Conservation (phyloP, 306 rosid genomes). For the Castanea crenata region DNA sequence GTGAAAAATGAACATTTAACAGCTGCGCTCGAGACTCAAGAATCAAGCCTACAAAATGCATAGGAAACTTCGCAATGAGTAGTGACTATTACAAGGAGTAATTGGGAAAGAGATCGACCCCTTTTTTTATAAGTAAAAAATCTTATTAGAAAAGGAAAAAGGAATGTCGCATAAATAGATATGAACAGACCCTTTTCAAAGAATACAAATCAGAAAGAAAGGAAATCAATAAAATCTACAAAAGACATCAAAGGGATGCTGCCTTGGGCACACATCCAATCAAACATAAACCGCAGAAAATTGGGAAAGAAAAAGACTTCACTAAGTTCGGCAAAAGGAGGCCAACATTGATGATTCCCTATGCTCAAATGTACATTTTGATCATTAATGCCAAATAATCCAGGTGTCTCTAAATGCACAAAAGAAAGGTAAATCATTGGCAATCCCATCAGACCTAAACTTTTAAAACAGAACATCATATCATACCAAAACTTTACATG, state of each 20-base stretch:
- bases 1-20: not conserved
- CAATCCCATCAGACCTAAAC: not conserved
- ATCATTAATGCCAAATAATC: not conserved
- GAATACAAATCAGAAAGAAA: no score
- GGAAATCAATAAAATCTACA: no score
- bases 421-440: not conserved
- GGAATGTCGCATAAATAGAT: no score
- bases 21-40: not conserved
- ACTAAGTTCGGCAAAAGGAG: not conserved
- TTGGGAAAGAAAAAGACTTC: not conserved
- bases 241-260: no score
- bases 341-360: not conserved
- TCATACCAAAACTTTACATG: not conserved
- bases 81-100: not conserved
- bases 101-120: no score
- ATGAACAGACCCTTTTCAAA: no score
- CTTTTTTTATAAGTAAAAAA: no score
- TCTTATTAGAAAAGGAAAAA: no score
- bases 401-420: not conserved
- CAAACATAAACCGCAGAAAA: no score
- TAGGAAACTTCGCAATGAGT: not conserved
- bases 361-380: not conserved
- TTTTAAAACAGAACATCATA: not conserved
- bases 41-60: not conserved
- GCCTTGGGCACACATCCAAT: no score